A percentile compares a stretch with the other conserved stretches of the same genome.
These are phyloP conservation scores for Nemania sp. DNA, from an alignment of 2,329 filamentous ascomycete species.

Conservation along the genomic window DNA sequence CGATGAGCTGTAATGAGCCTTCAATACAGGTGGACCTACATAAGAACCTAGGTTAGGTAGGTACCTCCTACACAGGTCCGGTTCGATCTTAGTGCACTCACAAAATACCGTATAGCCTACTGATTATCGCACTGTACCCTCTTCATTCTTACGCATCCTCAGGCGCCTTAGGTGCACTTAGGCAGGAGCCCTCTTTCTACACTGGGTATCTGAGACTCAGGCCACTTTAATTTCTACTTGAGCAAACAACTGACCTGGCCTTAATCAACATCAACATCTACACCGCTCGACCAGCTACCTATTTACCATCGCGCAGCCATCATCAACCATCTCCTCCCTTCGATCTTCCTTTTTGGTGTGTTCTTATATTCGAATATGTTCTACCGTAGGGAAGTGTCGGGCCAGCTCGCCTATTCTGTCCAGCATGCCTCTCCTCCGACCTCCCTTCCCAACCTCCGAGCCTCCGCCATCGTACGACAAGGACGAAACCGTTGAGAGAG, in stretches of 20 bases:
- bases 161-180: no score
- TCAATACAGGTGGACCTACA: no score
- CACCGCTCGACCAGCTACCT: neutral
- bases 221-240: neutral
- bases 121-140: no score
- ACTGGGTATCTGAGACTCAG: no score
- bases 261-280: slow-evolving; percentile 1
- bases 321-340: neutral
- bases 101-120: no score
- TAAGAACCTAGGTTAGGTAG: no score
- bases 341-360: neutral
- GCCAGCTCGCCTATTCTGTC: neutral
- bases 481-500: no score
- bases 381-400: neutral
- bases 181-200: no score
- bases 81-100: no score
- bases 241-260: neutral
- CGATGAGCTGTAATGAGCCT: no score
- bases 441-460: neutral
- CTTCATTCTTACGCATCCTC: no score
- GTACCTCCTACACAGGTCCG: no score
- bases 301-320: neutral
- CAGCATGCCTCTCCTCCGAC: slow-evolving; percentile 1
- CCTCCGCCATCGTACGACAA: neutral
- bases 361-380: neutral